Conservation (phyloP, 257 asterid species). For the Solanum tarijense region DNA sequence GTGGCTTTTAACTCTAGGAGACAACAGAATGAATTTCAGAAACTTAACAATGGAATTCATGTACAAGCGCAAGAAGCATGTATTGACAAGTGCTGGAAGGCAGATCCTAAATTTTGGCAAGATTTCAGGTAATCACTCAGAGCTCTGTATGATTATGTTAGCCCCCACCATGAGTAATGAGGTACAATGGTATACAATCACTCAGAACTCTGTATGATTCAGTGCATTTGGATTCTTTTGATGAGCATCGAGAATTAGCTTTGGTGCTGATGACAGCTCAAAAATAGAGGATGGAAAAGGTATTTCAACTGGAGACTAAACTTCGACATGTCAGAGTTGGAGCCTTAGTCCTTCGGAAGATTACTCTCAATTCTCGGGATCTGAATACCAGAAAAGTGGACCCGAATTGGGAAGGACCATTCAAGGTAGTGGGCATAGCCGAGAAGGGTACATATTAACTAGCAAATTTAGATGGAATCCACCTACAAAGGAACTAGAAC, state of each 20-base stretch:
- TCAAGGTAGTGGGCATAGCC: background rate
- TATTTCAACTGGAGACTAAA: background rate
- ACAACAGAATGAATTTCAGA: too few species aligned
- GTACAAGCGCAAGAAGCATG: too few species aligned
- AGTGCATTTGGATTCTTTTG: background rate
- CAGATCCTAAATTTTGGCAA: too few species aligned
- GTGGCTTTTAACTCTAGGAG: too few species aligned
- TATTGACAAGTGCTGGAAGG: too few species aligned
- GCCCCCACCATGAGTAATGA: too few species aligned
- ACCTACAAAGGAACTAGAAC: too few species aligned
- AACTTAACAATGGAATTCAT: too few species aligned
- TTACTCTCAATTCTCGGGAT: background rate
- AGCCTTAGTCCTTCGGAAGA: background rate
- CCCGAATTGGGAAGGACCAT: background rate
- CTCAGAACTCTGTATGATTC: too few species aligned
- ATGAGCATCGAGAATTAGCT: background rate
- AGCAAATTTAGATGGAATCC: background rate
- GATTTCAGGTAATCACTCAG: too few species aligned
- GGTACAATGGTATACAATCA: too few species aligned
- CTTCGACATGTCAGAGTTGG: background rate
- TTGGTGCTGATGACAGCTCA: background rate
- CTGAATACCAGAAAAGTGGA: background rate
- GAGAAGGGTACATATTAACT: background rate
- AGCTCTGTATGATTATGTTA: too few species aligned
- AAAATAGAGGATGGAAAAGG: background rate